Conservation (phyloP, 371 early-diverging fungal species). For the Smittium mucronatum region DNA sequence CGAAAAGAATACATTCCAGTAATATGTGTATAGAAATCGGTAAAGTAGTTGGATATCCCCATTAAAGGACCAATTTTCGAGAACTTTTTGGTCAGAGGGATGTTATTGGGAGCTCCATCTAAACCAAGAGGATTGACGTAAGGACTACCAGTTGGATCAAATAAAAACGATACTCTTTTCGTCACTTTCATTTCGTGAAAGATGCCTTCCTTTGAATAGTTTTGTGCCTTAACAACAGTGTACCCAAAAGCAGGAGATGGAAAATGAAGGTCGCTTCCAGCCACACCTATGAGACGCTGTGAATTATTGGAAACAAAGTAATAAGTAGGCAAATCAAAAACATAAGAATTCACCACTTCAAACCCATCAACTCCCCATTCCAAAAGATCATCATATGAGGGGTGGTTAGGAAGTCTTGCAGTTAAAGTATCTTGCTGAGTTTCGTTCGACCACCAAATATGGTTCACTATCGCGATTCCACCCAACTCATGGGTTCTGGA, state of each 20-base stretch:
- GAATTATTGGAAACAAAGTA: conserved; percentile 31
- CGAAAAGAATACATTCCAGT: too few relatives aligned
- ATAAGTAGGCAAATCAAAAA: conserved; percentile 45
- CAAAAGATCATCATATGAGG: conserved; percentile 42
- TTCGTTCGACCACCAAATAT: conserved; percentile 65
- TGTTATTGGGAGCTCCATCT: too few relatives aligned
- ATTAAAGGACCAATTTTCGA: too few relatives aligned
- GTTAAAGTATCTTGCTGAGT: conserved; percentile 45
- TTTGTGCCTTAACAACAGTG: conserved; percentile 44
- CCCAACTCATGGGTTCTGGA: conserved; percentile 47
- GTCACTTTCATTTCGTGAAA: conserved; percentile 44
- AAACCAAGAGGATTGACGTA: too few relatives aligned
- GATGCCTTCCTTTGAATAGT: conserved; percentile 35
- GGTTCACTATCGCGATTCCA: conserved; percentile 64
- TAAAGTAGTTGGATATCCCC: too few relatives aligned
- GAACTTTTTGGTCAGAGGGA: too few relatives aligned
- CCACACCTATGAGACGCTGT: conserved; percentile 34
- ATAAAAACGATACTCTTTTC: conserved; percentile 49
- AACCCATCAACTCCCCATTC: conserved; percentile 62
- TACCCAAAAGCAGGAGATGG: conserved; percentile 45
- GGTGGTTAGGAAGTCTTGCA: conserved; percentile 49
- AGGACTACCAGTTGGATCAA: too few relatives aligned
- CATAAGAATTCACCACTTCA: conserved; percentile 48
- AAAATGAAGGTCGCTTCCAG: conserved; percentile 56
- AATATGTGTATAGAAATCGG: too few relatives aligned